Base-by-base conservation (phyloP, 1,284 basidiomycete species). In the Trichosporon coremiiforme region DNA sequence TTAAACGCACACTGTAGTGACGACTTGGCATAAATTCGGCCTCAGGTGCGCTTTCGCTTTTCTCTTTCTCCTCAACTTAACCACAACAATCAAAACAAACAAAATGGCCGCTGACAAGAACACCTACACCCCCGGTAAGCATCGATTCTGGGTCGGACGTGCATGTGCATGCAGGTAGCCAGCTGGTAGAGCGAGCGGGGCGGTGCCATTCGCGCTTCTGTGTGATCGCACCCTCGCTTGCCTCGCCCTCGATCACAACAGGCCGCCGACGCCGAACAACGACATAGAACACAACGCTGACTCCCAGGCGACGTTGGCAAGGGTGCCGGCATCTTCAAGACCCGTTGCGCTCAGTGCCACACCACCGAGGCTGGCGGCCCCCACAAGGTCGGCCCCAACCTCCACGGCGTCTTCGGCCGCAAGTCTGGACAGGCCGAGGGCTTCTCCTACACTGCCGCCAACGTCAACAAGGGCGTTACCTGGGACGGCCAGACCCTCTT, bases 291-390 rank as follows among this genome's bases (percentile, higher is more conserved):
- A 53, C 6, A 3, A 17, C 7, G 41, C 71, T 65, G 65, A 70
- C 71, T 4, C 62, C 67, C 45, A 94, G 94, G 95, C 89, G 93
- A 96, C 86, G 85, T 90, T 79, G 78, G 78, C 73, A 96, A 95
- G 88, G 94, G 94, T 85, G 94, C 94, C 81, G 86, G 87, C 84
- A 90, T 95, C 82, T 68, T 67, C 65, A 71, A 84, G 89, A 96
- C 94, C 77, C 93, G 95, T 75, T 99, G 96, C 83, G 94, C 94
- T 71, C 95, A 98, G 85, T 99, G 96, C 87, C 96, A 99, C 86
- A 98, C 94, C 76, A 85, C 93, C 77, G 93, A 87, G 76, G 86
- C 88, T 76, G 92, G 93, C 75, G 95, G 91, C 72, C 75, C 82
- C 71, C 75, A 84, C 80, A 80, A 85, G 86, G 94, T 96, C 75